Evolutionary conservation across 768 basidiomycete species (phyloP), one percentile per base, ranked within the genome.

Genomic region (Fomitopsis pulvina): DNA sequence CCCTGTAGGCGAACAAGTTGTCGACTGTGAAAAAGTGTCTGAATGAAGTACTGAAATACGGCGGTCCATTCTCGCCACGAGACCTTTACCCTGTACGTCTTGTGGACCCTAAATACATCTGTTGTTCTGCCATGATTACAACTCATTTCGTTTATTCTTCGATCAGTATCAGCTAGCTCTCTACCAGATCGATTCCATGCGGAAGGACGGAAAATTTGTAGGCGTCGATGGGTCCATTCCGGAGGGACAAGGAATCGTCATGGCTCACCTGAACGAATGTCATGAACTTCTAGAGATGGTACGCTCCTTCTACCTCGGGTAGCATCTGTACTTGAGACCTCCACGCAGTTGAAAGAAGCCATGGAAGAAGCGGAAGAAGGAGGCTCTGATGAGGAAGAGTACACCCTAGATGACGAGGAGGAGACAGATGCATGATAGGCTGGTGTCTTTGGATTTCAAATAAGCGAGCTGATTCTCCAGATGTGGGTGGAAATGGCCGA

Each of bases 281-380:
- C 95, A 98, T 61, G 95, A 97, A 65, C 71, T 97, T 48, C 73
- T 97, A 11, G 92, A 93, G 69, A 95, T 97, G 92, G 89, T 89
- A 56, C 34, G 78, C 62, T 37, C 2, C 37, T 46, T 42, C 28
- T 4, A 38, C 38, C 22, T 27, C 25, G 18, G 8, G 11, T 28
- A 44, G 8, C 21, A n/a, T 21, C 27, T 45, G 6, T 29, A 28
- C 26, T 18, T 1, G 38, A 27, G 20, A 28, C 41, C 34, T 47
- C 34, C 50, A 6, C 53, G n/a, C 41, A 87, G 88, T 69, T 92
- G 51, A 92, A 85, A 62, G 86, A 91, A 62, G 78, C 87, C 6
- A 91, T 90, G 87, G 85, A 87, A 5, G 83, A 81, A 42, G 77
- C 76, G 9, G 76, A 80, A 10, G 69, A 71, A 14, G 77, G 78